A percentile compares a stretch with the other conserved stretches of the same genome.
phyloP scores from a whole-genome alignment of 768 basidiomycete species.

The Mycena vitilis region DNA sequence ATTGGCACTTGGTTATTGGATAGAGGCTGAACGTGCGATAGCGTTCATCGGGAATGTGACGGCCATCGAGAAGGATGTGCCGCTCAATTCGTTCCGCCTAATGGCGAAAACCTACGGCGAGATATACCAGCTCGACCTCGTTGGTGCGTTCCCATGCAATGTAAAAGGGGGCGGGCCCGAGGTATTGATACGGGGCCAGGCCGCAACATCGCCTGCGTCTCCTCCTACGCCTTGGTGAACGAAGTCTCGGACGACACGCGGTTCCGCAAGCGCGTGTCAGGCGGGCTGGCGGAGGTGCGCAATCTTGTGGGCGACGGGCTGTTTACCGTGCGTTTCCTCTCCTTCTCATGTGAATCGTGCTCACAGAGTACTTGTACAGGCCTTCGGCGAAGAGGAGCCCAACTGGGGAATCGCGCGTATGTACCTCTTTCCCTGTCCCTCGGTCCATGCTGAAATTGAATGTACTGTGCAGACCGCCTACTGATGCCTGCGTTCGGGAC shows the following conservation, averaged over 20 bases:
- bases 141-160: too few relatives aligned
- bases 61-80: slow-evolving; percentile 50
- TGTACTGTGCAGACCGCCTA: slow-evolving; percentile 43
- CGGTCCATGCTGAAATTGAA: neutral
- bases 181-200: too few relatives aligned
- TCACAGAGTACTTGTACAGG: too few relatives aligned
- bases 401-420: slow-evolving; percentile 61
- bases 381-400: slow-evolving; percentile 52
- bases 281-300: slow-evolving; percentile 49
- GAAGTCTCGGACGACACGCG: slow-evolving; percentile 56
- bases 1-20: too few relatives aligned
- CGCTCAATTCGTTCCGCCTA: slow-evolving; percentile 48
- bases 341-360: too few relatives aligned
- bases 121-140: slow-evolving; percentile 52
- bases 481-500: slow-evolving; percentile 53
- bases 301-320: slow-evolving; percentile 54
- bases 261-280: slow-evolving; percentile 53
- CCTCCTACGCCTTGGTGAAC: slow-evolving; percentile 50
- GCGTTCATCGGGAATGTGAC: slow-evolving; percentile 55
- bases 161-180: too few relatives aligned
- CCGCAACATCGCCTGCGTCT: slow-evolving; percentile 37
- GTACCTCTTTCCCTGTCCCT: neutral
- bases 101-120: slow-evolving; percentile 54
- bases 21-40: too few relatives aligned
- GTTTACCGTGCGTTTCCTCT: slow-evolving; percentile 53